Evolutionary conservation across 257 asterid species (phyloP), one percentile per base, ranked within the genome.

Genomic region (Salvia hispanica): DNA sequence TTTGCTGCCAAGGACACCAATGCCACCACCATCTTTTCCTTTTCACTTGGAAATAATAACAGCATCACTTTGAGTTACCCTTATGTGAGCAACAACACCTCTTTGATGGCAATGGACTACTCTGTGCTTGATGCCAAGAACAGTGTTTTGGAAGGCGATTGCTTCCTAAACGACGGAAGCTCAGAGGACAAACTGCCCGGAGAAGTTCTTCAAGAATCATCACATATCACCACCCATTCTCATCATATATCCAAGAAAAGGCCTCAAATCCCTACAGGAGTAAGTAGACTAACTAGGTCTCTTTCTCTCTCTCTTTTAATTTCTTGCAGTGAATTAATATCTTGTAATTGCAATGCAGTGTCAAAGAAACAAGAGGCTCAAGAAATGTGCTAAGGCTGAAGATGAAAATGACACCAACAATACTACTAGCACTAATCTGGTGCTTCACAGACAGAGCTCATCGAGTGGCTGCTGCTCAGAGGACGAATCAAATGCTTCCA

Each of bases 231-330:
- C 45, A 40, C 10, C 45, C 12, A 39, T 39, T 39, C 9, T 39
- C 2, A 39, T 39, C 43, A 40, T 58, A 58, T 61, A 54, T 72
- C 85, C 34, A 86, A 79, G 84, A 89, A 79, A 86, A 75, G 90
- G 72, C 62, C 82, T n/a, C 67, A 68, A 14, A 44, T 66, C 31
- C 80, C 82, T 42, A 54, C 44, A 64, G 81, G 78, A 34, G 87
- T 77, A 79, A 74, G 82, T 37, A 13, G 28, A 42, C 3, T 3
- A 14, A n/a, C 64, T 9, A 36, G 4, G 12, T 7, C 18, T 11
- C 64, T 28, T 15, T 43, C 11, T 12, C 59, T 0, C 59, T 0
- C 14, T 31, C 7, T 37, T 3, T 1, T 16, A 5, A 28, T 28
- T 62, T 73, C 75, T 80, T 47, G 21, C 12, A 31, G 58, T 61